phyloP scores from a whole-genome alignment of 129 eudicot species.

The Oenanthe sinensis region DNA sequence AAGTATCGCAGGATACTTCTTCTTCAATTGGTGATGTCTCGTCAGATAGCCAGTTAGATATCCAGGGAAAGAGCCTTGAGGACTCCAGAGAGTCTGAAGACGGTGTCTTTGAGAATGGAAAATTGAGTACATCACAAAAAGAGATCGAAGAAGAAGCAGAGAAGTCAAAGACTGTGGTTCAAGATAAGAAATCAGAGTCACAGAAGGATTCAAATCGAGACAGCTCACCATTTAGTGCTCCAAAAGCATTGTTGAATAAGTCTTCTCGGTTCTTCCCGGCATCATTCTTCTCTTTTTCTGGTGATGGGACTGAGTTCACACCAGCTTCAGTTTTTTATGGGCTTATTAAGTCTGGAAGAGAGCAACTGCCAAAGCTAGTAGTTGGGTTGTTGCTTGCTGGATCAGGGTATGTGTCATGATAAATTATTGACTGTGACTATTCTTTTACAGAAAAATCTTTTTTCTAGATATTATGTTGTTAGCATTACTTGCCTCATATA shows the following conservation, averaged over 20 bases:
- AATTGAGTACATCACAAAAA: conserved; percentile 20
- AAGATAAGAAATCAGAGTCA: conserved; percentile 53
- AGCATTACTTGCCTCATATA: not conserved
- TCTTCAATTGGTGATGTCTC: conserved; percentile 25
- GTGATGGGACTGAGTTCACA: conserved; percentile 73
- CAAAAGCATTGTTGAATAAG: conserved; percentile 65
- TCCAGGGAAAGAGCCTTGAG: conserved; percentile 22
- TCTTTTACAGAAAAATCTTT: not conserved
- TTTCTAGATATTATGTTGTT: not conserved
- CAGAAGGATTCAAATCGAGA: conserved; percentile 56
- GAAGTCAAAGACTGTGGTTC: conserved; percentile 40
- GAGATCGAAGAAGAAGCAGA: conserved; percentile 57
- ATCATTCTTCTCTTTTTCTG: conserved; percentile 78
- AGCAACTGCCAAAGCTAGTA: conserved; percentile 67
- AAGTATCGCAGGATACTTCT: conserved; percentile 27
- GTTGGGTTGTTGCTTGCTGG: conserved; percentile 71
- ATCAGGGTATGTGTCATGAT: conserved; percentile 62
- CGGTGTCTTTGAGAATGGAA: conserved; percentile 44
- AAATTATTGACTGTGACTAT: not conserved
- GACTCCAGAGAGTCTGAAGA: conserved; percentile 39
- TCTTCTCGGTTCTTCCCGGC: conserved; percentile 98
- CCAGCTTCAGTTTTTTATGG: conserved; percentile 58
- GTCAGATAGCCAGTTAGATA: conserved; percentile 28
- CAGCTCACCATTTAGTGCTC: conserved; percentile 51
- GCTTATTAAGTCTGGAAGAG: conserved; percentile 49